These are phyloP conservation scores for Saccharomycopsis sp. DNA, from an alignment of 805 yeast genomes.

Conservation along the genomic window DNA sequence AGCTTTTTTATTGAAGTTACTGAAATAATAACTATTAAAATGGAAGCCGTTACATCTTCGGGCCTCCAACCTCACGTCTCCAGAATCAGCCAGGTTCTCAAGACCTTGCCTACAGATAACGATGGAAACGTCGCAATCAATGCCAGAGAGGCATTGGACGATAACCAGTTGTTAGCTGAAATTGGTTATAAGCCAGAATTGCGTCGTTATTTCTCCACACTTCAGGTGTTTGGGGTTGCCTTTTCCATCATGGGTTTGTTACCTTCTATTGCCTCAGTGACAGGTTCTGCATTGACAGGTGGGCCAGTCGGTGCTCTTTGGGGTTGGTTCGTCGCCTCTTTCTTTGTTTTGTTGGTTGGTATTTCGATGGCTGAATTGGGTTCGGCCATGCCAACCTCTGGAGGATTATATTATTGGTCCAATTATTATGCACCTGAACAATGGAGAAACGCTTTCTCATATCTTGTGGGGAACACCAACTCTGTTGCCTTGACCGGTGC, in stretches of 20 bases:
- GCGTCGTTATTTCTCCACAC: slow-evolving; percentile 50
- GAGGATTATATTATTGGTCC: slow-evolving; percentile 68
- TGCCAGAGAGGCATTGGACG: neutral
- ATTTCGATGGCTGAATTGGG: slow-evolving; percentile 62
- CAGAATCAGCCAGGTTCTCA: neutral
- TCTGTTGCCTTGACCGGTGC: slow-evolving; percentile 62
- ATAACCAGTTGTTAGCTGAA: neutral
- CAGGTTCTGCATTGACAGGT: slow-evolving; percentile 47
- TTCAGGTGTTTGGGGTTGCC: slow-evolving; percentile 66
- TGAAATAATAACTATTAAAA: neutral
- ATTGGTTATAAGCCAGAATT: slow-evolving; percentile 68
- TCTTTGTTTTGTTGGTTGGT: slow-evolving; percentile 53
- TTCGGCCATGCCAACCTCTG: slow-evolving; percentile 66
- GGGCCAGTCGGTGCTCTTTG: slow-evolving; percentile 38
- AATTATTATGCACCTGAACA: slow-evolving; percentile 56
- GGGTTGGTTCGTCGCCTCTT: slow-evolving; percentile 66
- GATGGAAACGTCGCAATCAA: neutral
- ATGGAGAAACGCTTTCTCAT: slow-evolving; percentile 47
- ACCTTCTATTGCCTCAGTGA: slow-evolving; percentile 54
- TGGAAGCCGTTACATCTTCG: neutral
- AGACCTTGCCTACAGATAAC: neutral
- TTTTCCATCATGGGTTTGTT: slow-evolving; percentile 67
- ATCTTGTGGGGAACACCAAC: slow-evolving; percentile 60
- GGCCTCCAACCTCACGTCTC: neutral
- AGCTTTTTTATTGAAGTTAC: neutral